phyloP scores from a whole-genome alignment of 2,329 filamentous ascomycete species.

The Aspergillus viridinutans region DNA sequence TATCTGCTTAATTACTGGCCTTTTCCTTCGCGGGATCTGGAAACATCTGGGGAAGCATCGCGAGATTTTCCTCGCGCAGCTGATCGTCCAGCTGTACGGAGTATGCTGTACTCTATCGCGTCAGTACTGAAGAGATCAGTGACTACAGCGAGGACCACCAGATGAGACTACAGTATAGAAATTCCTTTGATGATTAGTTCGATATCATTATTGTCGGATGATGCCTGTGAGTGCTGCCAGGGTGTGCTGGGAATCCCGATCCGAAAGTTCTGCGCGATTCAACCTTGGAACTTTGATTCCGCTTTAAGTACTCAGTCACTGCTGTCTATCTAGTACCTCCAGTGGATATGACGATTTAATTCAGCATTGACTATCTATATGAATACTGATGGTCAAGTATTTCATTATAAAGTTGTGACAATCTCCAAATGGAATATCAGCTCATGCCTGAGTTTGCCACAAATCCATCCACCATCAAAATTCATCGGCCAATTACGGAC shows the following conservation, averaged over 20 bases:
- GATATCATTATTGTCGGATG: background rate
- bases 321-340: no score
- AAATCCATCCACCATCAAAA: background rate
- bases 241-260: slow-evolving; percentile 6
- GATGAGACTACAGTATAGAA: background rate
- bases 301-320: background rate
- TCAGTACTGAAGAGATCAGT: background rate
- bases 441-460: background rate
- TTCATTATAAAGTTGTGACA: background rate
- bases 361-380: background rate
- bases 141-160: background rate
- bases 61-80: no score
- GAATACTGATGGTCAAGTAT: background rate
- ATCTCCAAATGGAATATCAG: background rate
- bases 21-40: background rate
- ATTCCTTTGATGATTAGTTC: background rate
- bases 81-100: no score
- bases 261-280: slow-evolving; percentile 14
- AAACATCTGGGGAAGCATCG: background rate
- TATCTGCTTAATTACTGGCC: background rate
- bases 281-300: slow-evolving; percentile 23
- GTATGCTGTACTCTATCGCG: background rate
- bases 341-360: no score
- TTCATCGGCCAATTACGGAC: background rate
- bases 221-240: background rate